Percentiles rank a stretch among this genome's conserved stretches.
These are phyloP conservation scores for Komagataella ulmi DNA, from an alignment of 805 yeast genomes.

Conservation along the genomic window DNA sequence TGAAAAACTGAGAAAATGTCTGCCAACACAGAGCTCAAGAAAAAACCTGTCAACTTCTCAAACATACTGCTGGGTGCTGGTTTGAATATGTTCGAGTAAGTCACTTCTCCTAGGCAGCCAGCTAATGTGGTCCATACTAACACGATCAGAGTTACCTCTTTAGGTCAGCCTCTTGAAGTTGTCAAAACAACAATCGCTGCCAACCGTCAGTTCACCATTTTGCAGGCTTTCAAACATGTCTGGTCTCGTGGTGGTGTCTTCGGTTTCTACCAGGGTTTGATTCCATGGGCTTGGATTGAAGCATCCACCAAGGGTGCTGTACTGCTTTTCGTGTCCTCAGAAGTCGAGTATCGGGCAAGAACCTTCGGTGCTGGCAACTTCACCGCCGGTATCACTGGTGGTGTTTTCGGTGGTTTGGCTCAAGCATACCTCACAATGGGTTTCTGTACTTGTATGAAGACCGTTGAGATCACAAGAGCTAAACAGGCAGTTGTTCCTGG, in stretches of 20 bases:
- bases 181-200: slow-evolving; percentile 98
- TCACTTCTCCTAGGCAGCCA: slow-evolving; percentile 2
- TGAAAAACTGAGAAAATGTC: background rate
- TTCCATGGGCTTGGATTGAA: slow-evolving; percentile 99
- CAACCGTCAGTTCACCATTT: slow-evolving; percentile 58
- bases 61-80: slow-evolving; percentile 92
- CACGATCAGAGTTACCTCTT: slow-evolving; percentile 50
- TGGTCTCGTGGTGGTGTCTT: slow-evolving; percentile 89
- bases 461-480: slow-evolving; percentile 89
- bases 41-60: slow-evolving; percentile 79
- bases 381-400: slow-evolving; percentile 86
- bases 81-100: slow-evolving; percentile 68
- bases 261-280: slow-evolving; percentile 94
- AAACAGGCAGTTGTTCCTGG: slow-evolving; percentile 52
- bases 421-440: slow-evolving; percentile 97
- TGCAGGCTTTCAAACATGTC: slow-evolving; percentile 58
- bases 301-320: slow-evolving; percentile 99
- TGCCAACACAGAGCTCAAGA: slow-evolving; percentile 30
- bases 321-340: slow-evolving; percentile 80
- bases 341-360: slow-evolving; percentile 71
- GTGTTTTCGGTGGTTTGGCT: slow-evolving; percentile 90
- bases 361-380: slow-evolving; percentile 56
- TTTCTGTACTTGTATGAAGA: slow-evolving; percentile 97
- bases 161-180: slow-evolving; percentile 96
- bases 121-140: slow-evolving; percentile 1